A percentile compares a stretch with the other conserved stretches of the same genome.
Conservation (phyloP, 345 rosid species). For the Linum lewisii region DNA sequence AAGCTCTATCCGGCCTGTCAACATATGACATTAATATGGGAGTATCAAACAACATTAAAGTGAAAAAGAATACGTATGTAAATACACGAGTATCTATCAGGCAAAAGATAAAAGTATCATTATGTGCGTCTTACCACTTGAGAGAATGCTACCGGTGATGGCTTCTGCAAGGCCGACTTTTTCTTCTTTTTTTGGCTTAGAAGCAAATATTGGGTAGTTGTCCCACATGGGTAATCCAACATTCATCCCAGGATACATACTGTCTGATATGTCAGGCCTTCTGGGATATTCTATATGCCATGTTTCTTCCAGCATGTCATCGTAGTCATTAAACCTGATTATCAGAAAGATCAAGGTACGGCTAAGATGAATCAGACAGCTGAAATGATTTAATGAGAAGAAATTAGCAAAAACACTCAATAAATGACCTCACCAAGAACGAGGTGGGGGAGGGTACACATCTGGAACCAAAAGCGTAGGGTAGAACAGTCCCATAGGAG, state of each 20-base stretch:
- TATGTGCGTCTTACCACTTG: constrained; percentile 47
- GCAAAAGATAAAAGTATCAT: not conserved
- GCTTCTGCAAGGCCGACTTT: constrained; percentile 96
- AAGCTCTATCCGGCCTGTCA: constrained; percentile 81
- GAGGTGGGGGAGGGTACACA: constrained; percentile 77
- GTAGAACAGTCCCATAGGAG: constrained; percentile 91
- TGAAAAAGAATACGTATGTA: not conserved
- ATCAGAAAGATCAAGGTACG: not conserved
- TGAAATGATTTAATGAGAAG: not conserved
- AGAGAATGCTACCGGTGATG: constrained; percentile 73
- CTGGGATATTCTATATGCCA: constrained; percentile 75
- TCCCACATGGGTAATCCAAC: constrained; percentile 83
- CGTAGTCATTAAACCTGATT: constrained; percentile 75
- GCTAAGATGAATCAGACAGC: not conserved
- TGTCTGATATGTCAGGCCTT: constrained; percentile 47
- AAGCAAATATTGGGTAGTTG: constrained; percentile 43
- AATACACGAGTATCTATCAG: constrained; percentile 10
- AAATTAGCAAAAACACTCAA: constrained; percentile 8
- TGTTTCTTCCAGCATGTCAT: constrained; percentile 89
- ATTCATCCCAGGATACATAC: constrained; percentile 36
- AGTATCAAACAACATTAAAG: not conserved
- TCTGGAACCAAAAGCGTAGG: constrained; percentile 86
- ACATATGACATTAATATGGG: constrained; percentile 1
- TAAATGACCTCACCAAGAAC: constrained; percentile 47
- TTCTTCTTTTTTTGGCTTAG: constrained; percentile 85